A percentile compares a stretch with the other conserved stretches of the same genome.
Evolutionary conservation across 2,329 filamentous ascomycete species (phyloP).

Genomic region (Tolypocladium ophioglossoides): DNA sequence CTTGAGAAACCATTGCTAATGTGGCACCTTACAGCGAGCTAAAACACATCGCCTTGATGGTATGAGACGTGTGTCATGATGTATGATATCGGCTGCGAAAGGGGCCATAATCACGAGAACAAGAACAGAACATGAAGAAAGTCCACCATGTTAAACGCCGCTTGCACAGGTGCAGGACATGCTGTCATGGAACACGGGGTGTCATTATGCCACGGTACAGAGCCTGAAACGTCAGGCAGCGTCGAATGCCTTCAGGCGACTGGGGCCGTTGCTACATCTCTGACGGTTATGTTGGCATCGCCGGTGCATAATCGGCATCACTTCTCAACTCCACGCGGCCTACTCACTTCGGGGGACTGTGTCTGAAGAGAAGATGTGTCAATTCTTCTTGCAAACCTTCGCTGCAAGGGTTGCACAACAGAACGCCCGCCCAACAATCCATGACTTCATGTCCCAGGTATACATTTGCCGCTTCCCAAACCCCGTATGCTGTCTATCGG

Average conservation of each 20-base stretch:
- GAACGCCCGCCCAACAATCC: background rate
- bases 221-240: background rate
- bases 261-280: too few relatives aligned
- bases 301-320: too few relatives aligned
- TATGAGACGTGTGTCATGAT: conserved; percentile 13
- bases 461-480: background rate
- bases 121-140: background rate
- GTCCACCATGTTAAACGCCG: too few relatives aligned
- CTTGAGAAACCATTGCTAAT: background rate
- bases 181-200: background rate
- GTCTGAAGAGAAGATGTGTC: background rate
- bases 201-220: background rate
- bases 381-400: background rate
- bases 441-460: background rate
- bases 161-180: background rate
- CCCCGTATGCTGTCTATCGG: background rate
- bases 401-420: background rate
- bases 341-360: background rate
- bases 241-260: background rate
- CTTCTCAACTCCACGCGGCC: background rate
- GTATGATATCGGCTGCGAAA: background rate
- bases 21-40: conserved; percentile 28
- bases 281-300: too few relatives aligned
- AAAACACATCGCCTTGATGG: conserved; percentile 43
- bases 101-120: background rate